Evolutionary conservation across 768 basidiomycete genomes (phyloP).

Genomic region (Tulasnella sp.): DNA sequence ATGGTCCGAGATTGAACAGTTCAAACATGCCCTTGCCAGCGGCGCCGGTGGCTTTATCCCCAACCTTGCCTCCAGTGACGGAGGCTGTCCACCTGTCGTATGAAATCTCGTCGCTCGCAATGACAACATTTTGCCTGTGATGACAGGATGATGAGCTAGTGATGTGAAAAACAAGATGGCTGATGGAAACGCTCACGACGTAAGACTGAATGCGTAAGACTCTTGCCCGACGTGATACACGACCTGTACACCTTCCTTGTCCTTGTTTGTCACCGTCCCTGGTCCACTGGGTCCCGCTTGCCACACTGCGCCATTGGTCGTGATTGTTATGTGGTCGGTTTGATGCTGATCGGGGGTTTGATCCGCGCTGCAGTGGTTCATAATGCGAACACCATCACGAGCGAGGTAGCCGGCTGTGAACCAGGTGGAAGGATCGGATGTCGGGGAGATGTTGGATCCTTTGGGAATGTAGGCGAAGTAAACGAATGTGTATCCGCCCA

Average conservation of each 20-base stretch:
- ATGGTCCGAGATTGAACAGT: too few species aligned
- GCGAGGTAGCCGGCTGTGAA: background rate
- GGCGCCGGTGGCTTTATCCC: background rate
- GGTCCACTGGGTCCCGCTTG: background rate
- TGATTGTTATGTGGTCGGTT: background rate
- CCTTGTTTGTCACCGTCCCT: too few species aligned
- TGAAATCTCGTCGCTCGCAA: background rate
- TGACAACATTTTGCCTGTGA: background rate
- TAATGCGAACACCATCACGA: background rate
- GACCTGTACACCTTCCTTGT: too few species aligned
- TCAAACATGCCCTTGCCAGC: conserved; percentile 1
- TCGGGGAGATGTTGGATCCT: background rate
- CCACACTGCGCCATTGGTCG: background rate
- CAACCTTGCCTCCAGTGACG: background rate
- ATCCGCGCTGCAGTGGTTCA: background rate
- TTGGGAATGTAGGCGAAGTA: background rate
- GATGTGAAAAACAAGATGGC: too few species aligned
- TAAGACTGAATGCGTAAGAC: too few species aligned
- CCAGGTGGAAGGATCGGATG: background rate
- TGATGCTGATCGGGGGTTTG: background rate
- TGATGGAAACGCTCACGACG: too few species aligned
- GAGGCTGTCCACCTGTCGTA: background rate
- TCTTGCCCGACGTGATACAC: too few species aligned
- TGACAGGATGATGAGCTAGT: background rate
- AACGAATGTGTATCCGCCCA: background rate